Conservation (phyloP, 73 alveolate species). For the Stentor coeruleus region DNA sequence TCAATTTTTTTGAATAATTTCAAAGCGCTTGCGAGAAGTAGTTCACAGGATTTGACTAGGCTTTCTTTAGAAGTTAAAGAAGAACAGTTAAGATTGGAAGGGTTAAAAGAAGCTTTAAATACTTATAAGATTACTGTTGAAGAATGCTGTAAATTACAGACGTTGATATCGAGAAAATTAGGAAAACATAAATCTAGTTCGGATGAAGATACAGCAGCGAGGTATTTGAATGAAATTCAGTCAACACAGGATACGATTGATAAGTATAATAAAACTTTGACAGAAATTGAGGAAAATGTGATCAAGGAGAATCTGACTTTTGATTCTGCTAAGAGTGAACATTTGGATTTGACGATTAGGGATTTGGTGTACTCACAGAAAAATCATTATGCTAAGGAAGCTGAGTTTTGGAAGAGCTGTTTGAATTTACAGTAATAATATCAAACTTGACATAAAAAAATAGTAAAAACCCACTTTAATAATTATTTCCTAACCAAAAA, state of each 20-base stretch:
- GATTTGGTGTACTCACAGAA: neutral
- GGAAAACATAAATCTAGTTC: slow-evolving; percentile 8
- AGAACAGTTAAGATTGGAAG: slow-evolving; percentile 14
- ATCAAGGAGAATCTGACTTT: neutral
- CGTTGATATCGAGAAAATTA: neutral
- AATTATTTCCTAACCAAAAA: too few relatives aligned
- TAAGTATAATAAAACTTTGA: neutral
- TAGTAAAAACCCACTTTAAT: too few relatives aligned
- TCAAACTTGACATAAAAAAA: too few relatives aligned
- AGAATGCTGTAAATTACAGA: neutral
- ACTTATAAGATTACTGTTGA: neutral
- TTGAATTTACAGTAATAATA: neutral
- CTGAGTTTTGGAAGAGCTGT: neutral
- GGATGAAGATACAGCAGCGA: slow-evolving; percentile 10
- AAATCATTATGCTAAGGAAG: neutral
- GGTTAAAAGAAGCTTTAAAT: slow-evolving; percentile 8
- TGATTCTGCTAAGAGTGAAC: neutral
- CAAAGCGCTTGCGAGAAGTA: neutral
- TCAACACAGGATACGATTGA: neutral
- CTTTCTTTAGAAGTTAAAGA: neutral
- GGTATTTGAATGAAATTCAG: slow-evolving; percentile 11
- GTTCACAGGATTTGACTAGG: neutral
- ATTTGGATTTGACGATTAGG: neutral
- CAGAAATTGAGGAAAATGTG: neutral
- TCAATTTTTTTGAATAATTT: neutral